Conservation (phyloP, 176 grass and related monocot genomes). For the Lolium perenne region DNA sequence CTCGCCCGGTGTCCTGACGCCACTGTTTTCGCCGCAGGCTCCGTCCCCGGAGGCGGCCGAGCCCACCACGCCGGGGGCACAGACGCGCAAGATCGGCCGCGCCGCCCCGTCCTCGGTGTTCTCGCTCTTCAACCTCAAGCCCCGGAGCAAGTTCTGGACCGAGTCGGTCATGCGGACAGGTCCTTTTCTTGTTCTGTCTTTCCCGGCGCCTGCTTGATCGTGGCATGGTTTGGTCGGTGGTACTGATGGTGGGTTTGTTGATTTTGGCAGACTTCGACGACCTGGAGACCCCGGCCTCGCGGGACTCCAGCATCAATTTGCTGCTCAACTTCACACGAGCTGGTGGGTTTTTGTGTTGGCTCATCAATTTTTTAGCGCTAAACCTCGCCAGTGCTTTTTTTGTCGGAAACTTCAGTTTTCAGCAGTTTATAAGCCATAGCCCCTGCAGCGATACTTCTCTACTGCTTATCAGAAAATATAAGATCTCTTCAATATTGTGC, state of each 20-base stretch:
- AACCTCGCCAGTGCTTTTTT: background rate
- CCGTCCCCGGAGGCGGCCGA: conserved; percentile 43
- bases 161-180: conserved; percentile 88
- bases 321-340: conserved; percentile 86
- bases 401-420: background rate
- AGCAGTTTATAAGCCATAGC: background rate
- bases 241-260: conserved; percentile 15
- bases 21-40: conserved; percentile 1
- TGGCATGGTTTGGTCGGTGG: conserved; percentile 14
- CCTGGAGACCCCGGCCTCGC: conserved; percentile 66
- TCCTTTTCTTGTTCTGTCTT: background rate
- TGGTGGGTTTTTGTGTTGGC: conserved; percentile 52
- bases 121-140: conserved; percentile 91
- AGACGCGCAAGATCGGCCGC: conserved; percentile 59
- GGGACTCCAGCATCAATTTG: conserved; percentile 53
- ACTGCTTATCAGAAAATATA: background rate
- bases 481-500: conserved; percentile 21
- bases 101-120: conserved; percentile 59
- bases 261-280: conserved; percentile 79
- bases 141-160: conserved; percentile 88
- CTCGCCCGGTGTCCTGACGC: background rate
- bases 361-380: background rate
- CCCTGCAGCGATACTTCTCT: too few species aligned
- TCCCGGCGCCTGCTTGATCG: background rate
- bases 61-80: conserved; percentile 56